Conservation (phyloP, 164 flowering plant genomes). For the Nelumbo lutea region DNA sequence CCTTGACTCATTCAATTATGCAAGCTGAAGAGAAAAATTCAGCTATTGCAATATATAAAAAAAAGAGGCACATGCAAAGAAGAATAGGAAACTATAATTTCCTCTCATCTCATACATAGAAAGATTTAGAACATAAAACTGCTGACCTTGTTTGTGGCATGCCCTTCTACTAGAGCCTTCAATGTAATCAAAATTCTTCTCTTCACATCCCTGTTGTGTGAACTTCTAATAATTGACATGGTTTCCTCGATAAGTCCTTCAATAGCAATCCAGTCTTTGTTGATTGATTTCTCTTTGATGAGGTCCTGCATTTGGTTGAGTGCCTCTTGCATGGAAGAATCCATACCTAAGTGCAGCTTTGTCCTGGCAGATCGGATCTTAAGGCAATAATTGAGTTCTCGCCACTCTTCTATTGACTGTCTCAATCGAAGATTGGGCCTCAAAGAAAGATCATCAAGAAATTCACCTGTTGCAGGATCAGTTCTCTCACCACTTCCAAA, state of each 20-base stretch:
- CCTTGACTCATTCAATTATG: background rate
- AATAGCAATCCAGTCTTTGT: conserved; percentile 65
- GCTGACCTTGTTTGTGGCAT: conserved; percentile 60
- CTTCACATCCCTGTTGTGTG: conserved; percentile 38
- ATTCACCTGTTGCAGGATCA: conserved; percentile 55
- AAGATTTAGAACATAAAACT: background rate
- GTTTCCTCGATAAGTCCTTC: conserved; percentile 45
- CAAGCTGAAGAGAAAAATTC: background rate
- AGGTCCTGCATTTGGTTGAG: conserved; percentile 46
- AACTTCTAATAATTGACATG: conserved; percentile 38
- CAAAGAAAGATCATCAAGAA: conserved; percentile 44
- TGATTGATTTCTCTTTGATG: conserved; percentile 49
- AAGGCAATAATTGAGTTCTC: conserved; percentile 66
- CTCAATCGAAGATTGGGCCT: conserved; percentile 58
- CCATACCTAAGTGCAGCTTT: conserved; percentile 32
- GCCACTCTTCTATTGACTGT: conserved; percentile 72
- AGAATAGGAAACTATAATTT: background rate
- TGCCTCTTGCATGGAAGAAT: conserved; percentile 36
- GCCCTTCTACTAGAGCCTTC: conserved; percentile 40
- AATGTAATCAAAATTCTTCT: conserved; percentile 38
- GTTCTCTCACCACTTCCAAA: conserved; percentile 39
- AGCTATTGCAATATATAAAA: background rate
- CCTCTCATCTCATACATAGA: background rate
- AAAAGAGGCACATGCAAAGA: background rate
- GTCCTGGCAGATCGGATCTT: conserved; percentile 45